Evolutionary conservation across 139 green algal species (phyloP), one percentile per base, ranked within the genome.

Genomic region (Chlorella sp.): DNA sequence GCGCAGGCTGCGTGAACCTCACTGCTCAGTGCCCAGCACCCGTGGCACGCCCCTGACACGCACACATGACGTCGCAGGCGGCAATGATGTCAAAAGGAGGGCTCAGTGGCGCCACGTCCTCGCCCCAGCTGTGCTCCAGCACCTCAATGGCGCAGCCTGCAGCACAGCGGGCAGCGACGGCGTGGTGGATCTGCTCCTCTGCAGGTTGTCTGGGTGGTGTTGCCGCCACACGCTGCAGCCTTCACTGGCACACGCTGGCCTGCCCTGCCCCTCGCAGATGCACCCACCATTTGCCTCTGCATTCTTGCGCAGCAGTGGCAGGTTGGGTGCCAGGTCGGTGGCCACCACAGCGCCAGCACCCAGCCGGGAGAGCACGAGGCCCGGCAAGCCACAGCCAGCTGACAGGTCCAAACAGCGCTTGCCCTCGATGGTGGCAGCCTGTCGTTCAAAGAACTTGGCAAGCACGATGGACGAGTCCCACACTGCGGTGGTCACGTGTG

Each of bases 391-490:
- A 34, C 92, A 95, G 60, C 93, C 93, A 3, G 92, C 92, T 32
- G 78, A 89, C 25, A 95, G 85, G 65, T 96, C 93, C 44, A 94
- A 78, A 76, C 90, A 91, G 25, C 87, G 82, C 84, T 75, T 87
- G 63, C 87, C 90, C 1, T 39, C 41, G 16, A 82, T 65, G 30
- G 73, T 38, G 3, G 39, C 0, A 1, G 79, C 55, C 39, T 83
- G 76, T 36, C 84, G 68, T 63, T 92, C 90, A 78, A 94, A 81
- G 36, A 82, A 86, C 83, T 95, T 95, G 56, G 90, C 76, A 25
- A 93, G 76, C 20, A 96, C 93, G 41, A 95, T 96, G 81, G 57
- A 84, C 38, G 83, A 91, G 86, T 96, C 93, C 93, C 93, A 96
- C 12, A 96, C 92, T 86, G 70, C 70, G 12, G 39, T 25, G 9